Conservation (phyloP, 169 alveolate species). For the Cryptosporidium bovis region DNA sequence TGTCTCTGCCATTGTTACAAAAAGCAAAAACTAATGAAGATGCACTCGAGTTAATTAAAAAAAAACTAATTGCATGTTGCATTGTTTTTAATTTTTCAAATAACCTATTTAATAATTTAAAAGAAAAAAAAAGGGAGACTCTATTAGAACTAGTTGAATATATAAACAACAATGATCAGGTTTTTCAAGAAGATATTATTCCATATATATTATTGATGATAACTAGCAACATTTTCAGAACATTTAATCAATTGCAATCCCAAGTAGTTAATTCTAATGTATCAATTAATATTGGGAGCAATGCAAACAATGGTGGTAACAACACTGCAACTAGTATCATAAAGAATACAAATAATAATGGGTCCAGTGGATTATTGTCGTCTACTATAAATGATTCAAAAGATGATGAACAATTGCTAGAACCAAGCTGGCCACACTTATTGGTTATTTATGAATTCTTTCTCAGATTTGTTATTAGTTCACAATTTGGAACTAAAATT, state of each 20-base stretch:
- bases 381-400: constrained; percentile 79
- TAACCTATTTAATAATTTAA: constrained; percentile 77
- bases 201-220: constrained; percentile 69
- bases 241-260: constrained; percentile 51
- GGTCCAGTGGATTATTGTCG: constrained; percentile 56
- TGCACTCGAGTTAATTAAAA: constrained; percentile 81
- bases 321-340: constrained; percentile 82
- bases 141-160: constrained; percentile 89
- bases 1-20: constrained; percentile 80
- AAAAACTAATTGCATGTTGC: constrained; percentile 87
- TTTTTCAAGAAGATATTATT: constrained; percentile 41
- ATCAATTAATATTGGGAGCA: constrained; percentile 8
- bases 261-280: neutral
- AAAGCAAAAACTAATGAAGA: constrained; percentile 82
- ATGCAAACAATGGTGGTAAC: constrained; percentile 83
- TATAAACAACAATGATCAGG: constrained; percentile 75
- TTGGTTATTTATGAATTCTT: constrained; percentile 85
- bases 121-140: constrained; percentile 87
- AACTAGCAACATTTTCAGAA: constrained; percentile 52
- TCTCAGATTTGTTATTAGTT: constrained; percentile 87
- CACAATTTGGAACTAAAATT: constrained; percentile 87
- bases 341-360: constrained; percentile 85
- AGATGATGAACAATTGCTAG: constrained; percentile 89
- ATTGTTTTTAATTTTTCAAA: constrained; percentile 82
- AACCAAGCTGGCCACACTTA: constrained; percentile 77